Base-by-base conservation (phyloP, 805 yeast species). In the Wickerhamia fluorescens region DNA sequence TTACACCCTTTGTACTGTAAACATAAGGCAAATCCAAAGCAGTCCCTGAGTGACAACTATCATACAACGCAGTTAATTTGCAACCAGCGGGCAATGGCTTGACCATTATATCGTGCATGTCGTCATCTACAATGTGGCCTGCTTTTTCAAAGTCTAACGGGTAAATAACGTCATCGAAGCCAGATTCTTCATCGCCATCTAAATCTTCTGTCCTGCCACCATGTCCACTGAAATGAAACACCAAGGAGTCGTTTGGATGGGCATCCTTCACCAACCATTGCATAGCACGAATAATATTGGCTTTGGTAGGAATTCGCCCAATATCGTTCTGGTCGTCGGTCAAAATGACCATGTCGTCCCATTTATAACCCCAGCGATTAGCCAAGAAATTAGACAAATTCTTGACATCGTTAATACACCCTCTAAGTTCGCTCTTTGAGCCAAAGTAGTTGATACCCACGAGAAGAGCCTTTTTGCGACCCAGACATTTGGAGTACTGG, bases 31-130 rank as follows among this genome's bases (percentile, higher is more conserved):
- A 45, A 39, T 58, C 65, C 31, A 58, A 46, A 1, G 62, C 64
- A 20, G 65, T 56, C 16, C 65, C 65, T 9, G 64, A 58, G 37
- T 58, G 65, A 36, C 65, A 58, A 9, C 61, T 54, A 36, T 58
- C 65, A 33, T 37, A 58, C 31, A 58, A 49, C 3, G 63, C 64
- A 3, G 65, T 58, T 35, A 58, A 50, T 28, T 59, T 38, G 34
- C 61, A 56, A 4, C 65, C 65, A 3, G 51, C 46, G 4, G 62
- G 61, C 27, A 58, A 51, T 3, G 49, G 49, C 22, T 45, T 43
- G 12, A 58, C 65, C 63, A 58, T 56, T 16, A 58, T 55, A 18
- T 37, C 59, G 36, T 58, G 65, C 65, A 58, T 56, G 21, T 49
- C 53, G 37, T 58, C 65, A 34, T 58, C 65, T 7, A 54, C 53